These are phyloP conservation scores for Spergularia bocconei DNA, from an alignment of 148 eudicot genomes.

Conservation along the genomic window DNA sequence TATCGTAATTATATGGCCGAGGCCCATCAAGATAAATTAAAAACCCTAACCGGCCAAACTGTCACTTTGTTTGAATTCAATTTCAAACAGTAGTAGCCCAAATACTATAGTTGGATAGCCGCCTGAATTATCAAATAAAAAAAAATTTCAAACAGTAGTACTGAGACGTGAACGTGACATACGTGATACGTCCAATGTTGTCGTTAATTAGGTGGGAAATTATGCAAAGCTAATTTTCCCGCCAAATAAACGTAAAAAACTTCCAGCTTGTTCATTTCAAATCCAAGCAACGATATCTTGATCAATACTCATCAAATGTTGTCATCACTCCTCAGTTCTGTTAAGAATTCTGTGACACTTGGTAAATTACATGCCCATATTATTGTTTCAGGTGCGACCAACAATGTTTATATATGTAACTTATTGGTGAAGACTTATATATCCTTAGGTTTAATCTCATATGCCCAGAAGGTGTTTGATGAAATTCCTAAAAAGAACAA, in stretches of 20 bases:
- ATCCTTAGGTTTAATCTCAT: conserved; percentile 27
- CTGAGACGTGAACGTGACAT: too few relatives aligned
- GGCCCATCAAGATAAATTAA: too few relatives aligned
- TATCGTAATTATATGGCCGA: too few relatives aligned
- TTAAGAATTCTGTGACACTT: conserved; percentile 28
- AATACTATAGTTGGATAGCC: too few relatives aligned
- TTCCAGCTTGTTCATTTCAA: background rate
- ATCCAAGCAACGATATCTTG: background rate
- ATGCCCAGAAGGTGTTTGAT: conserved; percentile 35
- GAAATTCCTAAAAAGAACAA: conserved; percentile 37
- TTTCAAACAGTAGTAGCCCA: too few relatives aligned
- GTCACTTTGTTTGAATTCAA: too few relatives aligned
- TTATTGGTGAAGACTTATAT: conserved; percentile 42
- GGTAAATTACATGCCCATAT: conserved; percentile 43
- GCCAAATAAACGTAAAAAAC: conserved; percentile 11
- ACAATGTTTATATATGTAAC: conserved; percentile 37
- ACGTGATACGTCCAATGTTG: too few relatives aligned
- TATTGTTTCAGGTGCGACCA: conserved; percentile 31
- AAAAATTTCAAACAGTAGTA: too few relatives aligned
- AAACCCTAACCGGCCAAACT: too few relatives aligned
- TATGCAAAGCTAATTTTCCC: conserved; percentile 16
- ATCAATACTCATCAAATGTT: conserved; percentile 5
- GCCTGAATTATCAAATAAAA: too few relatives aligned
- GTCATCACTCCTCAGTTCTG: conserved; percentile 35
- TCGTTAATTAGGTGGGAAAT: background rate